Evolutionary conservation across 306 rosid species (phyloP).

Genomic region (Cicer pinnatifidum): DNA sequence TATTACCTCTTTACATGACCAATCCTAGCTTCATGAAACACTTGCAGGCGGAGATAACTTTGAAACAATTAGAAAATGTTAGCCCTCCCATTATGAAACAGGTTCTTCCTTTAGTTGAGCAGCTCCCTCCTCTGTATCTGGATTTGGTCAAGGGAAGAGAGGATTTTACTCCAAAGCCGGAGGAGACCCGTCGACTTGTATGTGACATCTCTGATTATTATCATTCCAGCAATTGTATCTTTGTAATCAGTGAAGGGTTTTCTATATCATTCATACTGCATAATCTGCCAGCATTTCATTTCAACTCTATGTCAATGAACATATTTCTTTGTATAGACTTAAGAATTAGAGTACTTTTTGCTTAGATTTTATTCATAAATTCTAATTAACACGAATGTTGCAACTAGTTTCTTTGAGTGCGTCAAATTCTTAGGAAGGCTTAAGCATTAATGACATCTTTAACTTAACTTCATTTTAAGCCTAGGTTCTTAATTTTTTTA

Average conservation of each 20-base stretch:
- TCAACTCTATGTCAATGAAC: neutral
- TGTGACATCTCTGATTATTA: slow-evolving; percentile 47
- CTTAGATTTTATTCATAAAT: slow-evolving; percentile 11
- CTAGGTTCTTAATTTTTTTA: slow-evolving; percentile 22
- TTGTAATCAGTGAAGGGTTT: slow-evolving; percentile 11
- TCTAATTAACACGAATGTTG: slow-evolving; percentile 19
- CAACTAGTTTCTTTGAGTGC: slow-evolving; percentile 32
- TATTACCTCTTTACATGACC: slow-evolving; percentile 42
- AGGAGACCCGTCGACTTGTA: slow-evolving; percentile 87
- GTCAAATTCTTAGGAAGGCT: slow-evolving; percentile 31
- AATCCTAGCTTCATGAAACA: slow-evolving; percentile 41
- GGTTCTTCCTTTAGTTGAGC: slow-evolving; percentile 95
- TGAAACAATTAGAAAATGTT: slow-evolving; percentile 77
- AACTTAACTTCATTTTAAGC: slow-evolving; percentile 18
- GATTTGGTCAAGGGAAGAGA: slow-evolving; percentile 88
- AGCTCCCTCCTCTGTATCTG: slow-evolving; percentile 94
- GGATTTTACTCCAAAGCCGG: slow-evolving; percentile 87
- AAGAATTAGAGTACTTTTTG: slow-evolving; percentile 9
- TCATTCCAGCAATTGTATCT: slow-evolving; percentile 10
- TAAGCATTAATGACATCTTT: slow-evolving; percentile 3
- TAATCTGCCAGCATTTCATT: slow-evolving; percentile 36
- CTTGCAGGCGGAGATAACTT: slow-evolving; percentile 94
- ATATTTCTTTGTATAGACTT: slow-evolving; percentile 33
- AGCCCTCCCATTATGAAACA: slow-evolving; percentile 98
- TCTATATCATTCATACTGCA: slow-evolving; percentile 26